phyloP scores from a whole-genome alignment of 2,329 filamentous ascomycete species.

The Cercospora berteroae region DNA sequence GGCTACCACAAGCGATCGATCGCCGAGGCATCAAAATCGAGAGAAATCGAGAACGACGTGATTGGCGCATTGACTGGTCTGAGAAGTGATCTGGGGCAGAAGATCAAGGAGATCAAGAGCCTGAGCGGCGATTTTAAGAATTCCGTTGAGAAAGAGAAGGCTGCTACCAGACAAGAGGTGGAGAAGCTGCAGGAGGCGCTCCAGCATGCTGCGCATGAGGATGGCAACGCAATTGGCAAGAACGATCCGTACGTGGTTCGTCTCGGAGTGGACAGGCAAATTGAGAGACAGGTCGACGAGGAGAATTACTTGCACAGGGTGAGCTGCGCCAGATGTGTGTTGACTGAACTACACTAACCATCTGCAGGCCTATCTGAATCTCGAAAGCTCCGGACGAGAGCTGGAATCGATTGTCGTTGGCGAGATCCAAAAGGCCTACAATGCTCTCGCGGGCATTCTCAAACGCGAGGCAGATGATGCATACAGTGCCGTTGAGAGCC shows the following conservation, averaged over 20 bases:
- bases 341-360: constrained; percentile 22
- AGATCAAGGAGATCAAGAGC: constrained; percentile 97
- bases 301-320: constrained; percentile 96
- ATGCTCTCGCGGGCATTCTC: constrained; percentile 84
- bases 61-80: constrained; percentile 82
- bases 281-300: constrained; percentile 91
- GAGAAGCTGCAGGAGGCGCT: constrained; percentile 78
- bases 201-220: constrained; percentile 69
- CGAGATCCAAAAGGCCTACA: constrained; percentile 97
- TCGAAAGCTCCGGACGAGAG: constrained; percentile 91
- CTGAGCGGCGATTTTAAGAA: constrained; percentile 96
- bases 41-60: constrained; percentile 87
- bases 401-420: constrained; percentile 94
- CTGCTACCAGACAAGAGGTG: constrained; percentile 75
- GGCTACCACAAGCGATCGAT: constrained; percentile 80
- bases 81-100: constrained; percentile 83
- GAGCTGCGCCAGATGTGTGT: constrained; percentile 35
- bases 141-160: constrained; percentile 91
- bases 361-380: constrained; percentile 81
- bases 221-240: constrained; percentile 78
- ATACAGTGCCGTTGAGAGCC: constrained; percentile 72
- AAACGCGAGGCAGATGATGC: constrained; percentile 86
- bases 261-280: constrained; percentile 79
- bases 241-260: constrained; percentile 89
- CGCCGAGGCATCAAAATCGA: constrained; percentile 79